phyloP scores from a whole-genome alignment of 1,139 yeast species.

The Candida pseudocylindracea region DNA sequence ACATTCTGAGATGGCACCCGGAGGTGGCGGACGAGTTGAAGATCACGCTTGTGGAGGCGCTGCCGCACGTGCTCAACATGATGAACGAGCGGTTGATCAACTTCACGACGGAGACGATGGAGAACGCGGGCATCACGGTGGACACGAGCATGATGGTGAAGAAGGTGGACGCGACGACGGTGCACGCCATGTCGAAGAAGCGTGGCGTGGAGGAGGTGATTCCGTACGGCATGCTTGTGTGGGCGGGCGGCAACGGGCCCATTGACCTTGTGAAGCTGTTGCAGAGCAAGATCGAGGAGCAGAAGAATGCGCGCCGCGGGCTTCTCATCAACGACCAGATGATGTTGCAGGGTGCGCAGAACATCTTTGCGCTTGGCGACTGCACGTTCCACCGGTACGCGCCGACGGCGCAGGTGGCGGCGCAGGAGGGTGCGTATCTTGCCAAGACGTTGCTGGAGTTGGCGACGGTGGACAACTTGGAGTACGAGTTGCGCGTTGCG shows the following conservation, averaged over 20 bases:
- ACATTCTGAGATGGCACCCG: slow-evolving; percentile 76
- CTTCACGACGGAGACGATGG: slow-evolving; percentile 66
- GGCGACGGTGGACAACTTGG: slow-evolving; percentile 43
- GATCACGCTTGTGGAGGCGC: slow-evolving; percentile 74
- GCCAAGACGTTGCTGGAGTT: slow-evolving; percentile 49
- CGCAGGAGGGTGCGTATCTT: slow-evolving; percentile 78
- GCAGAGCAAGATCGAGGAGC: slow-evolving; percentile 53
- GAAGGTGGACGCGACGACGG: slow-evolving; percentile 46
- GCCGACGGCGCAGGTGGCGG: slow-evolving; percentile 95
- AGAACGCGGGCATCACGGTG: slow-evolving; percentile 58
- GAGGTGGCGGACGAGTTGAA: slow-evolving; percentile 60
- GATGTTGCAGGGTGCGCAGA: slow-evolving; percentile 65
- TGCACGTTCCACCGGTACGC: slow-evolving; percentile 82
- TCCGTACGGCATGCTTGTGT: slow-evolving; percentile 81
- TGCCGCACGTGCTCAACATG: slow-evolving; percentile 77
- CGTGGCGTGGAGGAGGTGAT: slow-evolving; percentile 45
- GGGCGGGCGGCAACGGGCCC: slow-evolving; percentile 97
- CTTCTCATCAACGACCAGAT: slow-evolving; percentile 55
- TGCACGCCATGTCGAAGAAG: slow-evolving; percentile 45
- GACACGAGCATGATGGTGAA: slow-evolving; percentile 75
- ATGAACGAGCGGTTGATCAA: slow-evolving; percentile 69
- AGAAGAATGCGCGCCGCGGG: slow-evolving; percentile 78
- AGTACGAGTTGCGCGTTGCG: slow-evolving; percentile 15
- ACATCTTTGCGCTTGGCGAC: slow-evolving; percentile 82
- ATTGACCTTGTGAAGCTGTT: slow-evolving; percentile 53